Percentiles rank a stretch among this genome's conserved stretches.
These are phyloP conservation scores for Exophiala sp. DNA, from an alignment of 2,329 filamentous ascomycete genomes.

Conservation along the genomic window DNA sequence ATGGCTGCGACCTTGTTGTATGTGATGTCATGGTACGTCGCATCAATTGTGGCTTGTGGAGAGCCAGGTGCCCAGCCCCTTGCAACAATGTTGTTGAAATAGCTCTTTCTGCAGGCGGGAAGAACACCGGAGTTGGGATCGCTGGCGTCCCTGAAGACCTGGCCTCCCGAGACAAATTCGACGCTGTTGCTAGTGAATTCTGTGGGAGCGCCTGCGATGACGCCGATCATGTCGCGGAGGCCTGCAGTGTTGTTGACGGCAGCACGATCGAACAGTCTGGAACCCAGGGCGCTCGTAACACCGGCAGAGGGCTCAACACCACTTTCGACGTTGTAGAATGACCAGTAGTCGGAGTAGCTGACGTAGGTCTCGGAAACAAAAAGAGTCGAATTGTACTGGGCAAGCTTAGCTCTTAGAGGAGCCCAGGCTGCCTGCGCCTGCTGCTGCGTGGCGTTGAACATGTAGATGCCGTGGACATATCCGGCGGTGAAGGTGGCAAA, in stretches of 20 bases:
- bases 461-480: conserved; percentile 30
- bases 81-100: conserved; percentile 34
- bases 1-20: conserved; percentile 33
- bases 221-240: conserved; percentile 24
- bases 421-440: too few species aligned
- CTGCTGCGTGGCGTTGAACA: conserved; percentile 22
- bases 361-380: conserved; percentile 30
- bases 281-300: conserved; percentile 24
- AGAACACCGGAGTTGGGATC: conserved; percentile 48
- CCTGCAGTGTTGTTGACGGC: conserved; percentile 25
- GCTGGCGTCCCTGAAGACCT: conserved; percentile 37
- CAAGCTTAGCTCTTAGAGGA: conserved; percentile 16
- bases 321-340: conserved; percentile 31
- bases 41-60: conserved; percentile 18
- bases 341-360: conserved; percentile 28
- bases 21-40: conserved; percentile 32
- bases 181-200: conserved; percentile 33
- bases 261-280: conserved; percentile 28
- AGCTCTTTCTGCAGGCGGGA: conserved; percentile 51
- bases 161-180: conserved; percentile 38
- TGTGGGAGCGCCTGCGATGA: conserved; percentile 27
- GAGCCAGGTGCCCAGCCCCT: conserved; percentile 26
- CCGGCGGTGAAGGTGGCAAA: conserved; percentile 29
- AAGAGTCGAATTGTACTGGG: conserved; percentile 26
- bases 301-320: conserved; percentile 29